These are phyloP conservation scores for Cryomyces minteri DNA, from an alignment of 495 filamentous ascomycete species.

Conservation along the genomic window DNA sequence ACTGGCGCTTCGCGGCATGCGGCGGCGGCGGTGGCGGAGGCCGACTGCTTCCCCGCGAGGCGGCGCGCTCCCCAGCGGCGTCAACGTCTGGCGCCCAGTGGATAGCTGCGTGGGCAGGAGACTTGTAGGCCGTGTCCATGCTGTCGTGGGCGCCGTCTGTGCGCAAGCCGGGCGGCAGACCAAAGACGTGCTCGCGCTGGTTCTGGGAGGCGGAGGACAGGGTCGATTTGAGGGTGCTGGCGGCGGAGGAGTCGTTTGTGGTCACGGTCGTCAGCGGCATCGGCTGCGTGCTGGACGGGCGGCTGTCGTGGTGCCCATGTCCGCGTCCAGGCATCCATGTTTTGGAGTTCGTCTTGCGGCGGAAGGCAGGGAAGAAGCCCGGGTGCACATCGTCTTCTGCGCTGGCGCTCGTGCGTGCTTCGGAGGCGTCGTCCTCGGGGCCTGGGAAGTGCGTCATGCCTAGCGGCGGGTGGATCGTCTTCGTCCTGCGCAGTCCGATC, in stretches of 20 bases:
- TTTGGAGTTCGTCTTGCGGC: constrained; percentile 1
- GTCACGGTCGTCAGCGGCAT: constrained; percentile 4
- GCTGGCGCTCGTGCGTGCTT: constrained; percentile 31
- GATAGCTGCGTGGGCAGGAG: constrained; percentile 20
- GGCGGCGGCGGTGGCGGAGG: constrained; percentile 28
- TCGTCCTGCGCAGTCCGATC: constrained; percentile 17
- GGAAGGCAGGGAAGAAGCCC: constrained; percentile 34
- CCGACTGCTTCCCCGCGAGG: constrained; percentile 14
- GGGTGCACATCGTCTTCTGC: constrained; percentile 21
- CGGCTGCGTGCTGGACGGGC: background rate
- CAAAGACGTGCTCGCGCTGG: constrained; percentile 11
- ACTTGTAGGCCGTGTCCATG: constrained; percentile 32
- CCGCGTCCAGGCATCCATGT: constrained; percentile 2
- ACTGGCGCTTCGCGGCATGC: constrained; percentile 45
- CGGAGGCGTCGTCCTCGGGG: constrained; percentile 35
- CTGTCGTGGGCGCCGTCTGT: background rate
- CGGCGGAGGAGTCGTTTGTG: background rate
- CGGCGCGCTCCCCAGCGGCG: constrained; percentile 10
- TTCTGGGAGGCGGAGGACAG: background rate
- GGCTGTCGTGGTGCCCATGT: constrained; percentile 1
- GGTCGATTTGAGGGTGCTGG: background rate
- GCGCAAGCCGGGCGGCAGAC: constrained; percentile 8
- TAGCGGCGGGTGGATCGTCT: constrained; percentile 56
- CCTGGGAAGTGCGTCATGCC: constrained; percentile 61
- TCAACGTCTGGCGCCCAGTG: constrained; percentile 22